Conservation (phyloP, 306 rosid species). For the Cucumis cinereus region DNA sequence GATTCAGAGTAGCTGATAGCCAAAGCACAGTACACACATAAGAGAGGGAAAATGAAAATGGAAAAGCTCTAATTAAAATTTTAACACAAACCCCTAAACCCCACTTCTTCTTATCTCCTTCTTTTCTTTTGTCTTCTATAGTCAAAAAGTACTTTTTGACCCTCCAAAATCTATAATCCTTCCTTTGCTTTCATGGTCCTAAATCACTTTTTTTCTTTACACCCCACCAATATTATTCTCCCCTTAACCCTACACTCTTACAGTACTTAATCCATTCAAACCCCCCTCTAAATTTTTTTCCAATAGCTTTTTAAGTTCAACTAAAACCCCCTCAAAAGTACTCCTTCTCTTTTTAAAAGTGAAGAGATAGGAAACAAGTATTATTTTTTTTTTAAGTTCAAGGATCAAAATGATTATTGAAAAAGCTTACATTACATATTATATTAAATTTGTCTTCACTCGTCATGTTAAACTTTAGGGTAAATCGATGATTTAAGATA, state of each 20-base stretch:
- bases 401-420: background rate
- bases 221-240: background rate
- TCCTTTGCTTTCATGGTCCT: background rate
- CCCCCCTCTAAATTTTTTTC: background rate
- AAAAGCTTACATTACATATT: no score
- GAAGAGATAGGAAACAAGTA: no score
- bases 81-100: background rate
- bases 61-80: background rate
- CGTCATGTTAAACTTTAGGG: no score
- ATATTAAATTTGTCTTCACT: no score
- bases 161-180: background rate
- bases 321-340: no score
- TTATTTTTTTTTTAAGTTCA: background rate
- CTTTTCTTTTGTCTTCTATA: background rate
- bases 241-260: background rate
- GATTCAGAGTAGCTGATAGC: background rate
- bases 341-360: background rate
- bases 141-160: background rate
- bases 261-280: background rate
- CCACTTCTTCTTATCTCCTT: background rate
- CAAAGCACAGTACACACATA: background rate
- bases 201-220: background rate
- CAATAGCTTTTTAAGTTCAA: no score
- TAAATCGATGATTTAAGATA: no score
- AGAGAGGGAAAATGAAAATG: background rate